Evolutionary conservation across 2,329 filamentous ascomycete genomes (phyloP).

Genomic region (Penicillium sp.): DNA sequence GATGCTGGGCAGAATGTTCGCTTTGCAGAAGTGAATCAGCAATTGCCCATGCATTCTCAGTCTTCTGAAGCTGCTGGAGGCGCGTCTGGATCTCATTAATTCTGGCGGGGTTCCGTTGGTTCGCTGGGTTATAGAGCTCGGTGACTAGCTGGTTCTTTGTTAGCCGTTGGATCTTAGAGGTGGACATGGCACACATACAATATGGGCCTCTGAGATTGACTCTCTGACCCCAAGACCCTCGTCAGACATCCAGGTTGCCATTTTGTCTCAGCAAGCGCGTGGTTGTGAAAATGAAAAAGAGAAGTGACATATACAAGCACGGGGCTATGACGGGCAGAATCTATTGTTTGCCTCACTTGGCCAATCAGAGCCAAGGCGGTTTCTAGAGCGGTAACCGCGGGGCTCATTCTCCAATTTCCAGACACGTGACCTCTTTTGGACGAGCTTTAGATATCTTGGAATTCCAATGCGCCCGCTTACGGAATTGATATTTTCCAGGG

Average conservation of each 20-base stretch:
- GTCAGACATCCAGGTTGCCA: constrained; percentile 13
- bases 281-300: constrained; percentile 2
- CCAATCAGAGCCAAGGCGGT: constrained; percentile 4
- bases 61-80: constrained; percentile 75
- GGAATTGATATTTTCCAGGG: too few relatives aligned
- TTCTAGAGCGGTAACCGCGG: constrained; percentile 3
- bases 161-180: constrained; percentile 1
- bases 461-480: too few relatives aligned
- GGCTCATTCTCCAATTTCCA: neutral
- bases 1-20: constrained; percentile 66
- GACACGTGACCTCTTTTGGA: neutral
- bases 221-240: constrained; percentile 11
- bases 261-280: constrained; percentile 6
- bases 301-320: constrained; percentile 10
- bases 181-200: constrained; percentile 1
- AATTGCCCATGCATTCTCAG: constrained; percentile 79
- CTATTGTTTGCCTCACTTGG: neutral
- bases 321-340: constrained; percentile 12
- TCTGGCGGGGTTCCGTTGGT: constrained; percentile 45
- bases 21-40: constrained; percentile 72
- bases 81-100: constrained; percentile 65
- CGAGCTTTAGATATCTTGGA: neutral
- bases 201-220: constrained; percentile 18
- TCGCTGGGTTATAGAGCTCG: constrained; percentile 44
- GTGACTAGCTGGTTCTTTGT: constrained; percentile 38